Base-by-base conservation (phyloP, 768 basidiomycete genomes). In the Termitomyces sp. region DNA sequence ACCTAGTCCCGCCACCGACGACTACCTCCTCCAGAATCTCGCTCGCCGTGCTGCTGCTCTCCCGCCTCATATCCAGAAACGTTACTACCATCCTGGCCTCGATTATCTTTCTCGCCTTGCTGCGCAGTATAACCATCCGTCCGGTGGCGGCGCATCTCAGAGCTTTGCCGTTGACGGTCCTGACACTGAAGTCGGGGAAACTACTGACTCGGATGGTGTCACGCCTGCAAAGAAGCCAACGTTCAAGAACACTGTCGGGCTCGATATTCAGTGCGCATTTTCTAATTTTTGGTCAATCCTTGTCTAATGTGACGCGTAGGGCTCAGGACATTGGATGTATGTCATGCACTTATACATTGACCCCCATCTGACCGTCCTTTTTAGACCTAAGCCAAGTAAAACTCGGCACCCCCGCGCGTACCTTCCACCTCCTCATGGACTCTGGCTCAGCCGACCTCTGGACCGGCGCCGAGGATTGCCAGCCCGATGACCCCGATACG, bases 361-460 rank as follows among this genome's bases (percentile, higher is more conserved):
- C 34, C 5, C n/a, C 27, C n/a, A 46, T 43, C 42, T 57, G 41
- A 49, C 50, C 34, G 23, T 21, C 27, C 14, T 53, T 54, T 58
- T 27, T 43, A 74, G 73, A 77, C 54, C 59, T 74, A n/a, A 66
- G 60, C 12, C 63, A 52, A 5, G 48, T 77, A 4, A 32, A 61
- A 47, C 66, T 77, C 14, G 76, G 86, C 23, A 85, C 83, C 3
- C 83, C 82, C 23, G 70, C 75, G 9, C 71, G 62, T 31, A 47
- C 69, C 47, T 87, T 85, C 60, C 65, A 66, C 7, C 62, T 87
- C 40, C 66, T 87, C 19, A 77, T 87, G 73, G 85, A 87, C 66
- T 79, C 81, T 2, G 85, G 86, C 23, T 84, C 82, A 5, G 79
- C 83, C 0, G 85, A 87, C 66, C 73, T 83, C 53, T 86, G 84